Conservation (phyloP, 306 rosid species). For the Lablab purpureus region DNA sequence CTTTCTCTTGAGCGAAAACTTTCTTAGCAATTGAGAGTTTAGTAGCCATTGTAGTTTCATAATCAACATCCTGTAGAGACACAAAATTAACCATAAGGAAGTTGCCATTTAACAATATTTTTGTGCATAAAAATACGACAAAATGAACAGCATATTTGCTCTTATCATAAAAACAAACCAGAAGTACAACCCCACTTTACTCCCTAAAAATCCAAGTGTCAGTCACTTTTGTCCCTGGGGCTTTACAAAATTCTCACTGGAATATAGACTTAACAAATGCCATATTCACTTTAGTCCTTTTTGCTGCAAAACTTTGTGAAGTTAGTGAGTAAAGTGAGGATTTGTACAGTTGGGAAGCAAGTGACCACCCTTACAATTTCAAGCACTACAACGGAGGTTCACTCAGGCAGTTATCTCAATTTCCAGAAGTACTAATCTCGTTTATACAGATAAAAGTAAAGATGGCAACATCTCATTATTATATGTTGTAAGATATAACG, state of each 20-base stretch:
- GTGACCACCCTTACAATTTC: background rate
- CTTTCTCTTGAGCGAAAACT: conserved; percentile 75
- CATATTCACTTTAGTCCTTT: background rate
- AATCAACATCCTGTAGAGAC: conserved; percentile 80
- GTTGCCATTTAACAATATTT: conserved; percentile 32
- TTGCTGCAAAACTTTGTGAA: background rate
- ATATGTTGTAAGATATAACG: no score
- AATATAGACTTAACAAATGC: background rate
- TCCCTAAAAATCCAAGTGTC: background rate
- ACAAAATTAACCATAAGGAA: conserved; percentile 32
- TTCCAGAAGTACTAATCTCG: conserved; percentile 7
- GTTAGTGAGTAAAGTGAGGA: background rate
- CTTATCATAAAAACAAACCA: conserved; percentile 17
- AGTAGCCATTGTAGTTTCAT: conserved; percentile 82
- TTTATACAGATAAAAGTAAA: background rate
- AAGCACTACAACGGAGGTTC: background rate
- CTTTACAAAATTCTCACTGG: background rate
- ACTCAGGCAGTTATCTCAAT: background rate
- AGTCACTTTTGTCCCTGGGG: background rate
- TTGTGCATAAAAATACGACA: background rate
- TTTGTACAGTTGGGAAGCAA: background rate
- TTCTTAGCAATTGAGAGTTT: conserved; percentile 91
- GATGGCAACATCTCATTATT: conserved; percentile 2
- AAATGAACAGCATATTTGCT: conserved; percentile 24
- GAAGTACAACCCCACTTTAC: background rate